Conservation (phyloP, 169 alveolate genomes). For the Eimeria necatrix region DNA sequence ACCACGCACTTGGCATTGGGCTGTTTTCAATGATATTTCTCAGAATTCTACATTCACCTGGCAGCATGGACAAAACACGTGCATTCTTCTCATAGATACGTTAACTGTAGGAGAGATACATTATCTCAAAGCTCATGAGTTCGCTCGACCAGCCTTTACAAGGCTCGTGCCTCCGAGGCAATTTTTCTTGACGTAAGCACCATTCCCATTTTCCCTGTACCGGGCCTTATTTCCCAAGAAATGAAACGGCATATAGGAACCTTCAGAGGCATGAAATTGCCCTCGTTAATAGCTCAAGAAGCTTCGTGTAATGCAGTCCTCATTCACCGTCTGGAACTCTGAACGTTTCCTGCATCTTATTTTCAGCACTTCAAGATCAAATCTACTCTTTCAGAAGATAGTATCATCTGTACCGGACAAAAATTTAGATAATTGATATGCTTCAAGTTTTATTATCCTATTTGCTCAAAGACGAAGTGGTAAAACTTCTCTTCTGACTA, state of each 20-base stretch:
- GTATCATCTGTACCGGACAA: constrained; percentile 71
- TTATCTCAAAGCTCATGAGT: constrained; percentile 58
- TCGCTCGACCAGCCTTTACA: constrained; percentile 63
- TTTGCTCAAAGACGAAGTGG: no score
- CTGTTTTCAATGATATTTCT: no score
- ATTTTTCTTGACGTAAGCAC: constrained; percentile 55
- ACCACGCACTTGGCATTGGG: no score
- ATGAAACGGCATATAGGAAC: background rate
- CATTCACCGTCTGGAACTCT: no score
- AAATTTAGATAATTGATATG: no score
- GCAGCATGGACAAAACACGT: background rate
- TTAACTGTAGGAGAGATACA: constrained; percentile 64
- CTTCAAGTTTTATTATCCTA: no score
- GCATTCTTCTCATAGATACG: background rate
- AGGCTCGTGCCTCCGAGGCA: constrained; percentile 60
- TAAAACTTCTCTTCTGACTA: no score
- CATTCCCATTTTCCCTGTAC: background rate
- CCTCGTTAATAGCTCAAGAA: background rate
- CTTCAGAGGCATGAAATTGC: background rate
- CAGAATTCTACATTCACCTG: background rate
- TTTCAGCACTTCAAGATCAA: constrained; percentile 51
- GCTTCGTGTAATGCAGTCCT: background rate
- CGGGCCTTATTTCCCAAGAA: background rate
- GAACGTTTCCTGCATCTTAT: no score
- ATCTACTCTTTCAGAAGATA: constrained; percentile 67